Base-by-base conservation (phyloP, 2,329 filamentous ascomycete genomes). In the Metarhizium guizhouense region DNA sequence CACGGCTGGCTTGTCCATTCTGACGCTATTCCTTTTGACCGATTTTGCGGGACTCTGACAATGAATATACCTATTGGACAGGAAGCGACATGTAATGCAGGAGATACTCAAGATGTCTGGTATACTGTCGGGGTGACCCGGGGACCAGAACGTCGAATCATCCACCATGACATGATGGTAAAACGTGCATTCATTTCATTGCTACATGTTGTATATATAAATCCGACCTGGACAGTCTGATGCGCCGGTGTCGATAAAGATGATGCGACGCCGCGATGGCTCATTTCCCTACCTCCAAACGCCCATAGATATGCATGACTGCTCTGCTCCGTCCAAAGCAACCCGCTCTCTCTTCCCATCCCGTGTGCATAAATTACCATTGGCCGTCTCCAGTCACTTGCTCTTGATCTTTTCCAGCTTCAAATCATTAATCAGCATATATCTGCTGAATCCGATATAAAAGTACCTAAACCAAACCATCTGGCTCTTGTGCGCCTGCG, bases 401-500 rank as follows among this genome's bases (percentile, higher is more conserved):
- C 30, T 56, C 56, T 63, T 58, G 43, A 68, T 64, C 57, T 72
- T 72, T 60, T 81, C 79, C 36, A 82, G 68, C 66, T 77, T 80
- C 71, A 99, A 68, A 69, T 97, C 92, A 71, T 99, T 99, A 36
- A 97, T 81, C 56, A 91, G 81, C 94, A 99, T 97, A 73, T 97
- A 99, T 58, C 94, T 79, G 65, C 91, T 94, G 56, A 96, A 69
- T 0, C 83, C 80, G 67, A 99, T 96, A 91, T 92, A 99, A 3
- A 91, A 90, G 82, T 91, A 97, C 7, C 94, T 83, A 68, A 97
- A 99, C 94, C 94, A 99, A 42, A 89, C 83, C 94, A 99, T 99
- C 79, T 99, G 94, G 70, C 91, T 96, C 73, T 84, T 78, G 75
- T 99, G 94, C 32, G 89, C 93, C 54, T 81, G 79, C 2, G 88